Percentiles rank a stretch among this genome's conserved stretches.
These are phyloP conservation scores for Xylaria palmicola DNA, from an alignment of 495 filamentous ascomycete species.

Conservation along the genomic window DNA sequence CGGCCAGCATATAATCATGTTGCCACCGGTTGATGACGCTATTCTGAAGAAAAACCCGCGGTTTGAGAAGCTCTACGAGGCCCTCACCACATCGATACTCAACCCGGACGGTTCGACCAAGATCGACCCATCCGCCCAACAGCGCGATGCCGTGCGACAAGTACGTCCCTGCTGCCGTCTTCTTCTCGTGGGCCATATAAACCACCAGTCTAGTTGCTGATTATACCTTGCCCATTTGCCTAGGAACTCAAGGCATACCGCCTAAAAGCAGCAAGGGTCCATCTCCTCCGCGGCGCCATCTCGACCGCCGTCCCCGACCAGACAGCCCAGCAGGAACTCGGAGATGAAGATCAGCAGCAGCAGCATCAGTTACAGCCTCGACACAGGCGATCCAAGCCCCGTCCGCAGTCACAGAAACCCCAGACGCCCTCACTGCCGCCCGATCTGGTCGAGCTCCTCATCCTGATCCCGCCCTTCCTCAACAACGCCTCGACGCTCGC, in stretches of 20 bases:
- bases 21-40: slow-evolving; percentile 62
- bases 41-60: slow-evolving; percentile 63
- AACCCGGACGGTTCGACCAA: slow-evolving; percentile 63
- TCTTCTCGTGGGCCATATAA: too few species aligned
- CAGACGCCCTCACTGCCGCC: slow-evolving; percentile 20
- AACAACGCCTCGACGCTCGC: slow-evolving; percentile 22
- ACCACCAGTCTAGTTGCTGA: background rate
- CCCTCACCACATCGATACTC: slow-evolving; percentile 56
- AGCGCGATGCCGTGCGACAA: slow-evolving; percentile 51
- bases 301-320: slow-evolving; percentile 16
- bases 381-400: slow-evolving; percentile 23
- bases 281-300: slow-evolving; percentile 43
- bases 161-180: slow-evolving; percentile 35
- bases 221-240: background rate
- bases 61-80: slow-evolving; percentile 63
- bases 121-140: slow-evolving; percentile 48
- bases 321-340: slow-evolving; percentile 17
- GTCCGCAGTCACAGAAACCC: slow-evolving; percentile 18
- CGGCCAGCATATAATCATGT: slow-evolving; percentile 65
- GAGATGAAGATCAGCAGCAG: slow-evolving; percentile 17
- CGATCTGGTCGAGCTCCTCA: slow-evolving; percentile 43
- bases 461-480: slow-evolving; percentile 42
- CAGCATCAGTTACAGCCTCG: slow-evolving; percentile 31
- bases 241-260: slow-evolving; percentile 44
- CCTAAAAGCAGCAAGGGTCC: slow-evolving; percentile 37